A percentile compares a stretch with the other conserved stretches of the same genome.
Evolutionary conservation across 1,284 basidiomycete species (phyloP).

Genomic region (Paramarasmius palmivorus): DNA sequence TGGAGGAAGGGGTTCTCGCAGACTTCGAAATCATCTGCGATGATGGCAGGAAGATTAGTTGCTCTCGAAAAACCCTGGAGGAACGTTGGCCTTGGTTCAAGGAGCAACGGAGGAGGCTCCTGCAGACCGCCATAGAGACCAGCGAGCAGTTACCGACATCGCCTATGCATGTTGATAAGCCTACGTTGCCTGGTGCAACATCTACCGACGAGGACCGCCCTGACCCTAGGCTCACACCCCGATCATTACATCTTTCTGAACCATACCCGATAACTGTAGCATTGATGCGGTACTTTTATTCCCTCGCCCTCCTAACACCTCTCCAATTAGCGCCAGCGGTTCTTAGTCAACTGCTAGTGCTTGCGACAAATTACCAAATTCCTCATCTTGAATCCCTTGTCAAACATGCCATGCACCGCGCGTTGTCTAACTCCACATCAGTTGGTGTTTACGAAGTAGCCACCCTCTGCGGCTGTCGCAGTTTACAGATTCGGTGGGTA

Average conservation of each 20-base stretch:
- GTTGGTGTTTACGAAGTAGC: conserved; percentile 94
- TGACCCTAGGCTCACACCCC: conserved; percentile 79
- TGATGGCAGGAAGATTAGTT: conserved; percentile 82
- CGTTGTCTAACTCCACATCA: conserved; percentile 80
- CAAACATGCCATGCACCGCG: conserved; percentile 89
- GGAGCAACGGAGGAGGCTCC: conserved; percentile 61
- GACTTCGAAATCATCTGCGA: conserved; percentile 93
- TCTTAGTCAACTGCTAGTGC: conserved; percentile 82
- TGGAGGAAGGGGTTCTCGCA: conserved; percentile 74
- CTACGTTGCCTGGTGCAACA: conserved; percentile 53
- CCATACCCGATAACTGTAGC: conserved; percentile 89
- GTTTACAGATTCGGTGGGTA: conserved; percentile 81
- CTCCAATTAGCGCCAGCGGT: conserved; percentile 90
- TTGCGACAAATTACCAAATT: conserved; percentile 84
- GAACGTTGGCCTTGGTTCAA: conserved; percentile 95
- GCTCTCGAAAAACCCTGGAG: conserved; percentile 80
- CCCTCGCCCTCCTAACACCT: conserved; percentile 81
- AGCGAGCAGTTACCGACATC: conserved; percentile 60
- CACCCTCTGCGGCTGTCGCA: conserved; percentile 85
- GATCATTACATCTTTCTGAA: conserved; percentile 81
- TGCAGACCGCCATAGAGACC: conserved; percentile 53
- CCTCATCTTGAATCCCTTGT: conserved; percentile 77
- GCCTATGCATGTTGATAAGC: conserved; percentile 56
- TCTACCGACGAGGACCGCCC: conserved; percentile 38
- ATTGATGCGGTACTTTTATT: conserved; percentile 91